A percentile compares a stretch with the other conserved stretches of the same genome.
Evolutionary conservation across 257 asterid genomes (phyloP).

Genomic region (Cruciata laevipes): DNA sequence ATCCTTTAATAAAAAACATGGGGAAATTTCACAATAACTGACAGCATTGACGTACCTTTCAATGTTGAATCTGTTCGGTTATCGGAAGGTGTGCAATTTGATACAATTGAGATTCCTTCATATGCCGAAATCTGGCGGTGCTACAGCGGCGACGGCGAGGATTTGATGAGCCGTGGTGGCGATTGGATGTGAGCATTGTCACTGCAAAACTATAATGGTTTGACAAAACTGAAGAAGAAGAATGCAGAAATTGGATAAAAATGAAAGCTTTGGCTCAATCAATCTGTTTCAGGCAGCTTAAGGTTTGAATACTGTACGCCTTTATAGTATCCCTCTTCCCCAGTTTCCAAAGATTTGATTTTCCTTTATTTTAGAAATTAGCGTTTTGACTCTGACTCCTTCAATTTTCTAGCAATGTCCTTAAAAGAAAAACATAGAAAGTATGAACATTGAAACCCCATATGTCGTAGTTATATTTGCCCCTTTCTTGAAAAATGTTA

Average conservation of each 20-base stretch:
- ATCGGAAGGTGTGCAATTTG: slow-evolving; percentile 19
- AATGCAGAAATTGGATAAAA: not conserved
- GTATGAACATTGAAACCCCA: too few relatives aligned
- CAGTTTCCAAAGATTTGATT: too few relatives aligned
- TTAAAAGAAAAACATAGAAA: too few relatives aligned
- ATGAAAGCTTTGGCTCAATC: not conserved
- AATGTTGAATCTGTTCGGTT: slow-evolving; percentile 17
- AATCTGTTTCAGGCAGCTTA: too few relatives aligned
- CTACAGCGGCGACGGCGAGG: not conserved
- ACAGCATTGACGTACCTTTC: slow-evolving; percentile 16
- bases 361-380: too few relatives aligned
- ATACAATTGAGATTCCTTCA: slow-evolving; percentile 16
- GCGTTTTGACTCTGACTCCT: too few relatives aligned
- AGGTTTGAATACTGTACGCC: too few relatives aligned
- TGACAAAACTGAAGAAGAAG: not conserved
- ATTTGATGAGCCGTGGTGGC: not conserved
- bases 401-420: too few relatives aligned
- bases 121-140: slow-evolving; percentile 10
- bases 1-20: slow-evolving; percentile 15
- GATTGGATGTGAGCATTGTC: slow-evolving; percentile 18
- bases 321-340: too few relatives aligned
- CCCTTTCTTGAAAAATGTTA: too few relatives aligned
- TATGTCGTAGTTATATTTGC: too few relatives aligned
- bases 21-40: slow-evolving; percentile 24
- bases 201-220: slow-evolving; percentile 20